phyloP scores from a whole-genome alignment of 208 protist genomes.

The Acanthamoeba divionensis region DNA sequence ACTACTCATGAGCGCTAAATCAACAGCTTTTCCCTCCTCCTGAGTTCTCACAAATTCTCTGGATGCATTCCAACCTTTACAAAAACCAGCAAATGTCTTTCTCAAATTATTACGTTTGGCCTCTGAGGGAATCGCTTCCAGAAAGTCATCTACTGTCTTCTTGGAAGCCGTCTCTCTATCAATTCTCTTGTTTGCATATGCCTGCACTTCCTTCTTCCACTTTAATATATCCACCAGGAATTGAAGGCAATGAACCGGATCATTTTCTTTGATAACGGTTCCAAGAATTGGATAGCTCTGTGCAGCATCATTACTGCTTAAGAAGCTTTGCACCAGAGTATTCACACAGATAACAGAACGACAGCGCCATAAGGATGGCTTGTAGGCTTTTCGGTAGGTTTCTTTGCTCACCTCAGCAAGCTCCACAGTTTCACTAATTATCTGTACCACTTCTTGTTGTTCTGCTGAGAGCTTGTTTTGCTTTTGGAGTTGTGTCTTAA shows the following conservation, averaged over 20 bases:
- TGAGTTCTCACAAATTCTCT: background rate
- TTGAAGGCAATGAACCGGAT: background rate
- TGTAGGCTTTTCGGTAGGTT: background rate
- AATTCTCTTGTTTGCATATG: background rate
- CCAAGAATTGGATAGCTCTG: background rate
- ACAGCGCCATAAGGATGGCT: background rate
- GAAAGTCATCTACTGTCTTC: background rate
- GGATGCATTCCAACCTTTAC: background rate
- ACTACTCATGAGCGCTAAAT: background rate
- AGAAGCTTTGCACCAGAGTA: background rate
- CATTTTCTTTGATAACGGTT: background rate
- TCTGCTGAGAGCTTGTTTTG: background rate
- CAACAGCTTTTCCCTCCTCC: background rate
- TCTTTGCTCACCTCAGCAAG: background rate
- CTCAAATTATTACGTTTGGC: background rate
- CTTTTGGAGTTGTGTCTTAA: background rate
- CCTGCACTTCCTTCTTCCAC: background rate
- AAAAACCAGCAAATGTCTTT: background rate
- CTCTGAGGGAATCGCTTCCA: background rate
- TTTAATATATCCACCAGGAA: background rate
- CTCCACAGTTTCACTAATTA: background rate
- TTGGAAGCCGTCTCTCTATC: background rate
- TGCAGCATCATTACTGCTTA: background rate
- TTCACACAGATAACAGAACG: background rate
- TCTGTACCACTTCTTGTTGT: background rate